Evolutionary conservation across 495 filamentous ascomycete genomes (phyloP), one percentile per base, ranked within the genome.

Genomic region (Hypoxylon intermedium): DNA sequence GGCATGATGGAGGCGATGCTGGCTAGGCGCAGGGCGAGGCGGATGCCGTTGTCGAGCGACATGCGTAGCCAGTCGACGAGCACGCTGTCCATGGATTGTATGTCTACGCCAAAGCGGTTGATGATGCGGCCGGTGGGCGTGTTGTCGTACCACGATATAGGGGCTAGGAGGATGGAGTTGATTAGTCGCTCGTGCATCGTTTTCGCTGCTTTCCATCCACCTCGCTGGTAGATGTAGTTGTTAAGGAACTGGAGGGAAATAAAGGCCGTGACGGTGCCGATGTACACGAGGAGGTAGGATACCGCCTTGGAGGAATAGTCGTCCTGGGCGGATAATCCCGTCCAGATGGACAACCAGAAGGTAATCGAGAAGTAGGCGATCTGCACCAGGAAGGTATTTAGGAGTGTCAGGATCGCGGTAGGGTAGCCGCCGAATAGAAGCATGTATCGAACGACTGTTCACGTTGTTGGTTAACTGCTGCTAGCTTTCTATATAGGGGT

Each of bases 61-160:
- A 90, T 54, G 19, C 58, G 58, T 85, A 60, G 91, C 85, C 72
- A 74, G 20, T 73, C 67, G 0, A 71, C 66, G 0, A 78, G 53
- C 1, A 93, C 89, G 69, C 92, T 89, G 59, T 95, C 91, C 55
- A 95, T 75, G n/a, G 89, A 81, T 65, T 93, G 89, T 24, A 93
- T 79, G 70, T 94, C 91, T 67, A 92, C 92, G 24, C 89, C 92
- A 69, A 95, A 94, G 28, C 91, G 80, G 67, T 95, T 95, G 84
- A 93, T 93, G 54, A 95, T 80, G 63, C 93, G 90, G 9, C 91
- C 91, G 5, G 92, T 77, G 11, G 91, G 91, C 3, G 91, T 95
- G 1, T 87, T 88, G 72, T 95, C 91, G 73, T 94, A 95, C 77
- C 94, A 95, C 28, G 83, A 83, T 71, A 93, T 90, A 63, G 89